These are phyloP conservation scores for Rosa persica DNA, from an alignment of 306 rosid species.

Conservation along the genomic window DNA sequence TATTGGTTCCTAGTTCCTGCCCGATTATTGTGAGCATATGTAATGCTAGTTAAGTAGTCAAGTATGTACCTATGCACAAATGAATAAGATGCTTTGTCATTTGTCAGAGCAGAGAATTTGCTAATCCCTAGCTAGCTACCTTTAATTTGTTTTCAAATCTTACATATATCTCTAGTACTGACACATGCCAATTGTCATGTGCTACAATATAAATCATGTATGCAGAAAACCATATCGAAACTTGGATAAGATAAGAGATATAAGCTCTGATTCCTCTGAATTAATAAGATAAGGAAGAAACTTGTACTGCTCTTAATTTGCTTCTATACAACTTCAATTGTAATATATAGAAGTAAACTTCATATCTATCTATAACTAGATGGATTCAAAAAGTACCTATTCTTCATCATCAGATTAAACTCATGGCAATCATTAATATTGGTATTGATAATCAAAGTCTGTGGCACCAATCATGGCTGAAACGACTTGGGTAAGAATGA, in stretches of 20 bases:
- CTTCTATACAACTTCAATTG: neutral
- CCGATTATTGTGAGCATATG: neutral
- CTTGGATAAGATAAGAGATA: neutral
- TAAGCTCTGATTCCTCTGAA: neutral
- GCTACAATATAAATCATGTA: neutral
- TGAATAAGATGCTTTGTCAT: no score
- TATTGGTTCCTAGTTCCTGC: no score
- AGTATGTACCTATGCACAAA: no score
- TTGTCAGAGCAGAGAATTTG: no score
- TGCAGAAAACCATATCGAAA: neutral
- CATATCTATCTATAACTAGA: neutral
- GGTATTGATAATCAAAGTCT: constrained; percentile 71
- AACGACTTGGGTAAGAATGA: constrained; percentile 66
- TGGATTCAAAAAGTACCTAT: neutral
- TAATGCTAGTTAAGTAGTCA: neutral
- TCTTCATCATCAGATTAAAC: neutral
- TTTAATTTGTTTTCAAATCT: neutral
- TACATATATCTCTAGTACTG: neutral
- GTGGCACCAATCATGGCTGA: constrained; percentile 91
- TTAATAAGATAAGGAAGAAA: neutral
- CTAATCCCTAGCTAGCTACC: no score
- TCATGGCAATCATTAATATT: constrained; percentile 21
- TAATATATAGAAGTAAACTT: constrained; percentile 2
- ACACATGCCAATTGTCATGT: neutral
- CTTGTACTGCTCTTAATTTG: constrained; percentile 4